Conservation (phyloP, 495 filamentous ascomycete genomes). For the Talaromyces wortmannii region DNA sequence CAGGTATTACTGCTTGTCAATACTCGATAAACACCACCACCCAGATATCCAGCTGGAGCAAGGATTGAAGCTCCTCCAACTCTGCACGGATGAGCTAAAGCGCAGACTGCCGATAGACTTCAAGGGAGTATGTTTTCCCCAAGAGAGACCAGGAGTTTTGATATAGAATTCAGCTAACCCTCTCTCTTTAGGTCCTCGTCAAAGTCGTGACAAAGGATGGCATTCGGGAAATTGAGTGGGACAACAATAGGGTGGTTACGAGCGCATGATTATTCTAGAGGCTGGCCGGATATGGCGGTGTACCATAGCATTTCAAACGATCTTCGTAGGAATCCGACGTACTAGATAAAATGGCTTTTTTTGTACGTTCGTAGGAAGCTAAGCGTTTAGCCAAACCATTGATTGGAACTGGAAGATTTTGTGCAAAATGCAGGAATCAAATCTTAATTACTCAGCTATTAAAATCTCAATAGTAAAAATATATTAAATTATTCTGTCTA, state of each 20-base stretch:
- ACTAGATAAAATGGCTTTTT: neutral
- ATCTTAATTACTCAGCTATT: too few species aligned
- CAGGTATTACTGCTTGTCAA: constrained; percentile 89
- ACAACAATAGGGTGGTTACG: constrained; percentile 67
- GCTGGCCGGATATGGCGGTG: constrained; percentile 22
- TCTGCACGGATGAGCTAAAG: constrained; percentile 97
- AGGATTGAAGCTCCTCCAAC: constrained; percentile 80
- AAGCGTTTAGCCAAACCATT: too few species aligned
- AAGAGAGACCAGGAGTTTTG: neutral
- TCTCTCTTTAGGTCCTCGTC: constrained; percentile 54
- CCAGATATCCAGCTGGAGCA: constrained; percentile 82
- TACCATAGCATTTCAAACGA: constrained; percentile 34
- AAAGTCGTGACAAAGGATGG: constrained; percentile 94
- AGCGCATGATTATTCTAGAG: constrained; percentile 45
- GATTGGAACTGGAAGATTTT: too few species aligned
- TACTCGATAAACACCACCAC: constrained; percentile 96
- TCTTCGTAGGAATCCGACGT: neutral
- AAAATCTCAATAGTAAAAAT: too few species aligned
- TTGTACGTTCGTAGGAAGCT: too few species aligned
- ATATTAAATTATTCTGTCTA: neutral
- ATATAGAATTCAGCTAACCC: constrained; percentile 8
- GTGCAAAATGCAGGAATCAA: neutral
- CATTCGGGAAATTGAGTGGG: constrained; percentile 70
- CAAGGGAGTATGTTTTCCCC: constrained; percentile 61
- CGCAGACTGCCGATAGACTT: constrained; percentile 94